Conservation (phyloP, 2,329 filamentous ascomycete genomes). For the Drechslerella dactyloides region DNA sequence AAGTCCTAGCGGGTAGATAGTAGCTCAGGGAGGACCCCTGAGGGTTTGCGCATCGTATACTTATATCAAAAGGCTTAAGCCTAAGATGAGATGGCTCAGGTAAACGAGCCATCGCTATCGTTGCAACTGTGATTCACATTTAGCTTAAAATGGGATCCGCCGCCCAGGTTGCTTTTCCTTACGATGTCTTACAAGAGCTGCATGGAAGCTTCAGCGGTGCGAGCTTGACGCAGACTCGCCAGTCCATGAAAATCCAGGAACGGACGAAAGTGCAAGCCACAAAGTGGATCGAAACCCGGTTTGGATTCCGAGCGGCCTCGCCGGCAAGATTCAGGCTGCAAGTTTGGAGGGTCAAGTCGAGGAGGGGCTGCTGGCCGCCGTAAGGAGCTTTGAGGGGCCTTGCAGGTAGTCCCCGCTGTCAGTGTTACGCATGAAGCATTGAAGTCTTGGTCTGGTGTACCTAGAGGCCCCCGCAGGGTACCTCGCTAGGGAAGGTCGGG, state of each 20-base stretch:
- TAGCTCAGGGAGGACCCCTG: neutral
- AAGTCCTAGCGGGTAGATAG: slow-evolving; percentile 20
- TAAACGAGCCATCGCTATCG: neutral
- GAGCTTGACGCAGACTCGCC: slow-evolving; percentile 12
- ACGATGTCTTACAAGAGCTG: slow-evolving; percentile 10
- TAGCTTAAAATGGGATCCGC: neutral
- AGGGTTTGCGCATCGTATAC: slow-evolving; percentile 4
- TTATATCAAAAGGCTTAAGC: slow-evolving; percentile 14
- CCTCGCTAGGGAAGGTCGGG: slow-evolving; percentile 14
- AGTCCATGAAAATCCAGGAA: neutral
- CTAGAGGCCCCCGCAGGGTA: slow-evolving; percentile 3
- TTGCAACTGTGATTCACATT: neutral
- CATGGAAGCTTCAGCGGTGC: slow-evolving; percentile 7
- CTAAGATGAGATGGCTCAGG: slow-evolving; percentile 9
- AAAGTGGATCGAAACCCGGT: slow-evolving; percentile 5
- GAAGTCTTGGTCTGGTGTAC: slow-evolving; percentile 3
- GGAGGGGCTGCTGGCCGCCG: neutral
- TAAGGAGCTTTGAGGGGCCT: slow-evolving; percentile 3
- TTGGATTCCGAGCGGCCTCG: neutral
- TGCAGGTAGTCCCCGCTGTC: slow-evolving; percentile 11
- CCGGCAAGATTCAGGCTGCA: slow-evolving; percentile 12
- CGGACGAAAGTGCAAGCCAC: neutral
- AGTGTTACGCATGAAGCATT: slow-evolving; percentile 12
- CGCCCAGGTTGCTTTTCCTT: neutral
- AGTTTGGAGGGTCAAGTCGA: neutral